Percentiles rank a stretch among this genome's conserved stretches.
Evolutionary conservation across 176 grass and related monocot species (phyloP).

Genomic region (Carex scoparia): DNA sequence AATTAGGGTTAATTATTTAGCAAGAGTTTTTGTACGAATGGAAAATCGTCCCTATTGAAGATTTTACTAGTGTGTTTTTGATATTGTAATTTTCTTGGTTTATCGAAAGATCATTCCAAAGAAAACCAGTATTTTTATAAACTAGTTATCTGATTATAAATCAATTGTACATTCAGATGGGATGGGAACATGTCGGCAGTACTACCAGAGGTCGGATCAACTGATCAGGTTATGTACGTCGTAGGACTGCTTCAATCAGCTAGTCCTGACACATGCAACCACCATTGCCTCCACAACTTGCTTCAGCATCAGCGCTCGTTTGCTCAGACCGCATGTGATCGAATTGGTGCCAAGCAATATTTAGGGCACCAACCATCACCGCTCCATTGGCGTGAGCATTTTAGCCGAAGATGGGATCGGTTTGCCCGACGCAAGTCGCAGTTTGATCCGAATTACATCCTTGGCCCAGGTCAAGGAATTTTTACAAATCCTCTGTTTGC

Average conservation of each 20-base stretch:
- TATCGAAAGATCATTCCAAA: neutral
- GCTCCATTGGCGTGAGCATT: conserved; percentile 50
- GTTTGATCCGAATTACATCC: conserved; percentile 59
- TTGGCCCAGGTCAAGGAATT: conserved; percentile 79
- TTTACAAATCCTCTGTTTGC: conserved; percentile 29
- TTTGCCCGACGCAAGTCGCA: conserved; percentile 51
- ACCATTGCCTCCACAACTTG: conserved; percentile 44
- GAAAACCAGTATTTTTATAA: neutral
- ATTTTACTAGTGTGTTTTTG: neutral
- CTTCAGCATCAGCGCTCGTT: conserved; percentile 39
- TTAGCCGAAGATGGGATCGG: conserved; percentile 45
- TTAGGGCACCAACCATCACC: conserved; percentile 46
- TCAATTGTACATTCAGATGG: conserved; percentile 44
- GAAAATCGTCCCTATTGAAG: neutral
- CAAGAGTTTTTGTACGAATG: neutral
- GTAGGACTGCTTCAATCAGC: conserved; percentile 66
- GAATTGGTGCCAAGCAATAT: conserved; percentile 60
- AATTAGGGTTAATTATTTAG: neutral
- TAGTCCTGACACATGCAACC: conserved; percentile 43
- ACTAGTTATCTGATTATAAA: conserved; percentile 17
- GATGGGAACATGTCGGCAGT: conserved; percentile 63
- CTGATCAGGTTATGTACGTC: conserved; percentile 48
- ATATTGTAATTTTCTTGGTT: neutral
- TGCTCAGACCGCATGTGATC: conserved; percentile 23
- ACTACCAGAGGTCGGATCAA: conserved; percentile 46